Conservation (phyloP, 345 rosid genomes). For the Citrus cavaleriei region DNA sequence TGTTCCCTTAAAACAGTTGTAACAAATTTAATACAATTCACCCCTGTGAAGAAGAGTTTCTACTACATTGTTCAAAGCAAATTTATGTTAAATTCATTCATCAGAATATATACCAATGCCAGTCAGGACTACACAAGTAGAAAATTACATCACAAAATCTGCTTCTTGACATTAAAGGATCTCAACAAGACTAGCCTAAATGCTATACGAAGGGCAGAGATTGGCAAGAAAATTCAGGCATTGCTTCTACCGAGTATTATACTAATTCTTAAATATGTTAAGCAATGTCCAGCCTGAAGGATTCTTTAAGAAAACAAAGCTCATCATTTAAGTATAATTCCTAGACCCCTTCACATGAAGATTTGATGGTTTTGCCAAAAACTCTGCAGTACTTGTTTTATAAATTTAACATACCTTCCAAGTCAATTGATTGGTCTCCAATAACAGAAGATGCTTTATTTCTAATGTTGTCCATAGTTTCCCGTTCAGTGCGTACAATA, state of each 20-base stretch:
- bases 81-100: background rate
- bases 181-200: background rate
- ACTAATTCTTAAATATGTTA: background rate
- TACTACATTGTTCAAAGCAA: background rate
- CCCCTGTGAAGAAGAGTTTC: background rate
- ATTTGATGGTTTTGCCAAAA: background rate
- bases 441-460: constrained; percentile 27
- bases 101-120: background rate
- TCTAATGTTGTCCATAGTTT: constrained; percentile 18
- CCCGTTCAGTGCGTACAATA: constrained; percentile 53
- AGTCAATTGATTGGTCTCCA: constrained; percentile 40
- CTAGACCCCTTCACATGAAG: background rate
- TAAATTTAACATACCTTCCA: constrained; percentile 61
- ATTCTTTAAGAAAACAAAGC: background rate
- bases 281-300: background rate
- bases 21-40: background rate
- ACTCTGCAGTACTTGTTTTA: constrained; percentile 2
- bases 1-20: background rate
- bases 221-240: background rate
- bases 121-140: background rate
- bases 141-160: background rate
- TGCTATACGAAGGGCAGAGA: background rate
- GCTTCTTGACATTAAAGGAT: background rate
- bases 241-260: background rate
- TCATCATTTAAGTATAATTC: background rate